Percentiles rank a stretch among this genome's conserved stretches.
phyloP scores from a whole-genome alignment of 495 filamentous ascomycete genomes.

The Aspergillus diversus region DNA sequence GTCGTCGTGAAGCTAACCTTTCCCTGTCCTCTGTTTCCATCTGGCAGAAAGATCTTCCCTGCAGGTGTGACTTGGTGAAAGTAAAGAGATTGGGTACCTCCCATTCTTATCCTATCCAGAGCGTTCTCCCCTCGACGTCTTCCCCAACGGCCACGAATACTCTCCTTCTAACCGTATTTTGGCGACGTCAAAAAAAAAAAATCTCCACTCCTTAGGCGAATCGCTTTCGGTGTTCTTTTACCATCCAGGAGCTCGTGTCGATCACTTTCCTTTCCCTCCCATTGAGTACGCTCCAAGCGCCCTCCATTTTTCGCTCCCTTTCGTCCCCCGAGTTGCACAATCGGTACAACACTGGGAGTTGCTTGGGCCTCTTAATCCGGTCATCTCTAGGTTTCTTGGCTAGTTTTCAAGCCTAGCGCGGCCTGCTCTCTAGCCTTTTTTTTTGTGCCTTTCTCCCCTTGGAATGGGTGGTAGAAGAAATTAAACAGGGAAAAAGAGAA shows the following conservation, averaged over 20 bases:
- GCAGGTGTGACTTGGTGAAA: conserved; percentile 28
- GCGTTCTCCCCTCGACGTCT: not conserved
- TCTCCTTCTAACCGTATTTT: not conserved
- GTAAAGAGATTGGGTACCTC: conserved; percentile 24
- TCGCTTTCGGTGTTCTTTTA: not conserved
- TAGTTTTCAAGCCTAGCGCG: not conserved
- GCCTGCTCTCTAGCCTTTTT: not conserved
- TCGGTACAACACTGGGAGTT: not conserved
- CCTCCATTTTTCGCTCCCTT: not conserved
- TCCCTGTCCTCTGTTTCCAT: not conserved
- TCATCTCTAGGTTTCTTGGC: not conserved
- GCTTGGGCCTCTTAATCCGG: not conserved
- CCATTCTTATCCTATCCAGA: conserved; percentile 11
- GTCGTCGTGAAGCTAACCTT: not conserved
- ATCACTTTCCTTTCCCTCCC: not conserved
- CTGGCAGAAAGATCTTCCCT: conserved; percentile 19
- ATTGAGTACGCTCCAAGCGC: not conserved
- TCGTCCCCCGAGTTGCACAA: not conserved
- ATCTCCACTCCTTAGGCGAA: not conserved
- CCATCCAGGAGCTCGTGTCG: not conserved
- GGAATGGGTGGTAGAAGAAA: not conserved
- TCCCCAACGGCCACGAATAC: conserved; percentile 1
- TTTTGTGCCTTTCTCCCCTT: not conserved
- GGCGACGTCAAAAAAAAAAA: not conserved
- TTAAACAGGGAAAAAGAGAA: not conserved